A percentile compares a stretch with the other conserved stretches of the same genome.
Evolutionary conservation across 140 eudicot species (phyloP).

Genomic region (Stevia rebaudiana): DNA sequence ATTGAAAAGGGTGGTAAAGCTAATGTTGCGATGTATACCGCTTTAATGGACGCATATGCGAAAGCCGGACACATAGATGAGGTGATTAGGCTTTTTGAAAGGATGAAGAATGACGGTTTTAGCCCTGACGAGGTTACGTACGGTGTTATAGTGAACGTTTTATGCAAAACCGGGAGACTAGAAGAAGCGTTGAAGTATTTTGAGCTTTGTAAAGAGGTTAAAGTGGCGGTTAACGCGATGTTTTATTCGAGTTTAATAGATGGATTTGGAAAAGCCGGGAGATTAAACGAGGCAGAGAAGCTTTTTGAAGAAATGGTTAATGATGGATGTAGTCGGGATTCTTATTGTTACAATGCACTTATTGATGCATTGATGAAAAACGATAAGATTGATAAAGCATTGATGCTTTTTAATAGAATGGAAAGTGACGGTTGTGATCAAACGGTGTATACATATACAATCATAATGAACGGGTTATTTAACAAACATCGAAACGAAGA

Average conservation of each 20-base stretch:
- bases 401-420: conserved; percentile 58
- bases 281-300: conserved; percentile 59
- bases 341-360: conserved; percentile 76
- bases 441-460: conserved; percentile 90
- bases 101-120: conserved; percentile 61
- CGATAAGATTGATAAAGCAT: conserved; percentile 64
- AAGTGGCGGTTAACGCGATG: conserved; percentile 50
- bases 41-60: conserved; percentile 65
- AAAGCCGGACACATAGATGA: conserved; percentile 58
- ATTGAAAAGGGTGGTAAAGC: conserved; percentile 49
- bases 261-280: conserved; percentile 86
- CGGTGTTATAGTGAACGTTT: conserved; percentile 83
- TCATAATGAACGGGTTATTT: conserved; percentile 62
- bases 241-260: conserved; percentile 80
- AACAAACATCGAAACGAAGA: conserved; percentile 74
- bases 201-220: conserved; percentile 42
- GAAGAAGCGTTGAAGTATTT: conserved; percentile 64
- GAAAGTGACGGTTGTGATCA: conserved; percentile 81
- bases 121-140: conserved; percentile 77
- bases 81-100: conserved; percentile 61
- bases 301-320: conserved; percentile 73
- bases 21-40: conserved; percentile 77
- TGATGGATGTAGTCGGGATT: conserved; percentile 71
- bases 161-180: conserved; percentile 75
- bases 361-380: conserved; percentile 62